Percentiles rank a stretch among this genome's conserved stretches.
Evolutionary conservation across 2,329 filamentous ascomycete genomes (phyloP).

Genomic region (Neofusicoccum cordaticola): DNA sequence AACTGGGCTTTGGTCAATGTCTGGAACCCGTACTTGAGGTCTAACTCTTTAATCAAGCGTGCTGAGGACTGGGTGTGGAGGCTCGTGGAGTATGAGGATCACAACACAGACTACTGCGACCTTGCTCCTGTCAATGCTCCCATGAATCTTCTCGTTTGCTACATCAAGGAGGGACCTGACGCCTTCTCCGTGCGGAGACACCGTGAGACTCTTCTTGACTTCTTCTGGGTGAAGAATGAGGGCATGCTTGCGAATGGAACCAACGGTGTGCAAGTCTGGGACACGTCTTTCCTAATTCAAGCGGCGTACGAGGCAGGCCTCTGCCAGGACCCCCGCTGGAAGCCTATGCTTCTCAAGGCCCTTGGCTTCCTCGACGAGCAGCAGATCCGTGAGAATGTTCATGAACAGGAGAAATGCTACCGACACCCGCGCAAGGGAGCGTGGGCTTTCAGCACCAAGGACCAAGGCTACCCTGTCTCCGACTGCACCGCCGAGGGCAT

Average conservation of each 20-base stretch:
- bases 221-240: slow-evolving; percentile 85
- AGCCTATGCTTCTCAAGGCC: slow-evolving; percentile 77
- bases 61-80: slow-evolving; percentile 81
- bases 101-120: slow-evolving; percentile 83
- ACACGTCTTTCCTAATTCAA: slow-evolving; percentile 87
- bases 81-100: slow-evolving; percentile 84
- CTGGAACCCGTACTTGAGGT: slow-evolving; percentile 75
- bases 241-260: slow-evolving; percentile 95
- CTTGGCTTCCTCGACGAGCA: slow-evolving; percentile 85
- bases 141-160: slow-evolving; percentile 87
- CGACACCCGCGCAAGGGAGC: slow-evolving; percentile 88
- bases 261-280: slow-evolving; percentile 97
- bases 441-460: slow-evolving; percentile 91
- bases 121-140: slow-evolving; percentile 86
- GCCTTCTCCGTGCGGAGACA: slow-evolving; percentile 70
- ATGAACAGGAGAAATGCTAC: slow-evolving; percentile 76
- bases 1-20: slow-evolving; percentile 79
- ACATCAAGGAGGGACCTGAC: slow-evolving; percentile 77
- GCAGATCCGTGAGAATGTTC: slow-evolving; percentile 81
- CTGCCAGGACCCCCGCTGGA: slow-evolving; percentile 72
- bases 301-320: slow-evolving; percentile 76
- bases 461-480: slow-evolving; percentile 91
- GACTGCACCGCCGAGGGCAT: slow-evolving; percentile 92
- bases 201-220: slow-evolving; percentile 78
- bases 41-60: slow-evolving; percentile 61